Percentiles rank a stretch among this genome's conserved stretches.
Evolutionary conservation across 305 asterid genomes (phyloP).

Genomic region (Solanum hybrid): DNA sequence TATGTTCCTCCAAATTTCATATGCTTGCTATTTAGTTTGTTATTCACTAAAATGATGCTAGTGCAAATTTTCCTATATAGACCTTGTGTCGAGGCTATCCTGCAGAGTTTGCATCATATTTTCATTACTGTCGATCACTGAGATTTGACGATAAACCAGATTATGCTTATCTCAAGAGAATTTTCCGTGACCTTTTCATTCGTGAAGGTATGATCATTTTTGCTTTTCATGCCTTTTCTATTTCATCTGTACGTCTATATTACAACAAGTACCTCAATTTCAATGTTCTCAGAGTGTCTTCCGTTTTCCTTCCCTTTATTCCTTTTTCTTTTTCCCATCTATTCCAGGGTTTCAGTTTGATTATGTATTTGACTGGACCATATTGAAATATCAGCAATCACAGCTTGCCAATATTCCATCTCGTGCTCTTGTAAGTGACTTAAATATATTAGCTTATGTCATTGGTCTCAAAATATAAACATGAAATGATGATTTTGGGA

Average conservation of each 20-base stretch:
- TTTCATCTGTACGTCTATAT: neutral
- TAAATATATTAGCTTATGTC: neutral
- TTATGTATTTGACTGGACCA: conserved; percentile 86
- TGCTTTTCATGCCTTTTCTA: neutral
- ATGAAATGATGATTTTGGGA: conserved; percentile 7
- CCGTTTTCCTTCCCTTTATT: neutral
- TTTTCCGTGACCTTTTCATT: conserved; percentile 74
- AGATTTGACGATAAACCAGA: conserved; percentile 78
- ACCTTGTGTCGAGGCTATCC: conserved; percentile 68
- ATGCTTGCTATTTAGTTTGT: neutral
- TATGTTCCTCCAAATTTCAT: neutral
- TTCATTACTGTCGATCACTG: conserved; percentile 90
- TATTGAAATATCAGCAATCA: conserved; percentile 70
- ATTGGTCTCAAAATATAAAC: neutral
- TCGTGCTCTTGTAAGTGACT: conserved; percentile 54
- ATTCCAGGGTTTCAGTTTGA: conserved; percentile 72
- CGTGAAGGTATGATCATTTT: conserved; percentile 56
- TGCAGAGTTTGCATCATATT: conserved; percentile 70
- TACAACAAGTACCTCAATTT: neutral
- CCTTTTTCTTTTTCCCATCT: neutral
- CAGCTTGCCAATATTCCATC: conserved; percentile 74
- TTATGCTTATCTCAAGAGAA: conserved; percentile 72
- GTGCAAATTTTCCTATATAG: conserved; percentile 17
- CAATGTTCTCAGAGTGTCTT: neutral
- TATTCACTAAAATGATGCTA: neutral